Base-by-base conservation (phyloP, 495 filamentous ascomycete genomes). In the Penicillium herquei region DNA sequence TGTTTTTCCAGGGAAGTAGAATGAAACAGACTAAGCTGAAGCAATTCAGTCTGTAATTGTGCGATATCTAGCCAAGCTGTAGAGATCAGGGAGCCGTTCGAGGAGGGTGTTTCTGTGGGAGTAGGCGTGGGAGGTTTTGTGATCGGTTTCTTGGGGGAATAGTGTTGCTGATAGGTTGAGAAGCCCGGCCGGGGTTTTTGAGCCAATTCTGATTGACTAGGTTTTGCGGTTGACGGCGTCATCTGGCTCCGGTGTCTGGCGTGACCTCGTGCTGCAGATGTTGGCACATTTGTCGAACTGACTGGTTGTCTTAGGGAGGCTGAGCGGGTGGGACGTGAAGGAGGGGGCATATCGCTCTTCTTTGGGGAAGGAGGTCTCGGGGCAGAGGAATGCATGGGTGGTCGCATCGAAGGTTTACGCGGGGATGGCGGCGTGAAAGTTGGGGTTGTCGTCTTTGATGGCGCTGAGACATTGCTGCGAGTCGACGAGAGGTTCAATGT, bases 21-120 rank as follows among this genome's bases (percentile, higher is more conserved):
- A 70, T 90, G 87, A 11, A 92, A 71, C 9, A 92, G 73, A 63
- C 84, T 83, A 6, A 92, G 71, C 63, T 91, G 88, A 18, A 91
- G 72, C 17, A 94, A 76, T 61, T 92, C 87, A 0, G 85, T 84
- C 63, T 91, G 88, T 31, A 90, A 62, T 17, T 80, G 75, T 39
- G 80, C 76, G 6, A 80, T 81, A 63, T 89, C 86, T 47, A 84
- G 81, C 69, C 67, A 72, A 1, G 83, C 80, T 2, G 49, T 81
- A 21, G 66, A 58, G 14, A 69, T 66, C 37, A 72, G 51, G 13
- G 59, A 46, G 31, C 53, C 42, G 42, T 63, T 51, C 16, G 62
- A 10, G 7, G 57, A 54, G 12, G 52, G 6, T 32, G 45, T 30
- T 26, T 54, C 50, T 17, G 39, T 56, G 10, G 63, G 54, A 0